Base-by-base conservation (phyloP, 2,329 filamentous ascomycete genomes). In the Pseudonectria foliicola region DNA sequence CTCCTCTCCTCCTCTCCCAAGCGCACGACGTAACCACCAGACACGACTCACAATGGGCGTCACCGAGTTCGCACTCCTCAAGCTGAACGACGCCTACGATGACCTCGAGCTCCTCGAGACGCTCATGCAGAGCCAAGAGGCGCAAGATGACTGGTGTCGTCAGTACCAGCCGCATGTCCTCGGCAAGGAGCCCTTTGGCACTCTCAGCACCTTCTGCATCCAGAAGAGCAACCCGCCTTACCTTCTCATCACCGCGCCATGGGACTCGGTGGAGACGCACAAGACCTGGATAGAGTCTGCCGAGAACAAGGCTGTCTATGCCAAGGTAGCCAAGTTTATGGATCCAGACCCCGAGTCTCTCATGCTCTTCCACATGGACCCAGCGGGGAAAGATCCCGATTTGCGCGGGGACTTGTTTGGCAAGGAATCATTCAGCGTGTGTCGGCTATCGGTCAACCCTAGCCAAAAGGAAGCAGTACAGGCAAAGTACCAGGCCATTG, bases 231-330 rank as follows among this genome's bases (percentile, higher is more conserved):
- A 65, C 35, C 56, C 59, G 10, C 49, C 57, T 3, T 46, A 51
- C 18, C 39, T 66, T n/a, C 52, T 72, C 43, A 56, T 72, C 42
- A 64, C 62, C 4, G 63, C 67, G 13, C 57, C 61, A 10, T 71
- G 68, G 69, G 55, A 61, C 35, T 65, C 61, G 0, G 55, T 58
- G 13, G 58, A 56, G 11, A 59, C 58, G 5, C 67, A 72, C 38
- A 42, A 39, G 30, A 43, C 58, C 32, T 73, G 70, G 68, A 61
- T 70, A 31, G 50, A 54, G 29, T 65, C 61, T 33, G 43, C 53
- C 3, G 63, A 63, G 23, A 71, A 71, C 46, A 40, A 55, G 32
- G 33, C 39, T 5, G 47, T 55, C 34, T 62, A 66, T 42, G 50
- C 45, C 13, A 46, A 49, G 15, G 44, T 71, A 10, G 42, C 38